Evolutionary conservation across 2,329 filamentous ascomycete species (phyloP), one percentile per base, ranked within the genome.

Genomic region (Pezicula rhizophila): DNA sequence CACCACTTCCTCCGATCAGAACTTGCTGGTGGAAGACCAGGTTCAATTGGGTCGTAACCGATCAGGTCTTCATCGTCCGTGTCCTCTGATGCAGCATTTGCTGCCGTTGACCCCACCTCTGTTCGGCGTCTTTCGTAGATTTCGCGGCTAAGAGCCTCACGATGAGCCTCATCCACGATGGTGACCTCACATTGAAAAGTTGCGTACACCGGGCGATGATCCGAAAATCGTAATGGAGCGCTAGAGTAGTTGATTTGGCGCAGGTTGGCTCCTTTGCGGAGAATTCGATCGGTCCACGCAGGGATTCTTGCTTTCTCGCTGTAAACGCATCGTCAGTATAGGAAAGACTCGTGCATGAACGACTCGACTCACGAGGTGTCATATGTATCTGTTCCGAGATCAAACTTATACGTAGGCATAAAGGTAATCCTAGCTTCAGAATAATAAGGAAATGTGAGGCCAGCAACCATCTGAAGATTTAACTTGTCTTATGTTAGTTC

Each of bases 391-490:
- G 81, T 87, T 26, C 89, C 90, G 52, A 96, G 75, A 64, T 99
- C 89, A 64, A 89, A 99, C 67, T 95, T 96, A 73, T 99, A 99
- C 0, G 93, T 99, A 0, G 93, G 93, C 60, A 87, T 77, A 64
- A 99, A 99, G 1, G 77, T 85, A 56, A 97, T 95, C 47, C 80
- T 80, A 5, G 87, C 85, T 69, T 99, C 93, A 0, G 89, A 92
- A 66, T 97, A 99, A 64, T 86, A 95, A 1, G 83, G 88, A 60
- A 99, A 99, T 1, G 88, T 84, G 40, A 90, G 76, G 0, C 92
- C 93, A 47, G 89, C 87, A 44, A 96, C 84, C 93, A 97, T 99
- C 73, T 97, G 91, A 8, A 97, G 73, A 64, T 97, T 96, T 49
- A 99, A 77, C 82, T 88, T 44, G 11, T 20, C 39, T 11, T 48